phyloP scores from a whole-genome alignment of 108 stramenopile genomes.

The Ochromonas danica region DNA sequence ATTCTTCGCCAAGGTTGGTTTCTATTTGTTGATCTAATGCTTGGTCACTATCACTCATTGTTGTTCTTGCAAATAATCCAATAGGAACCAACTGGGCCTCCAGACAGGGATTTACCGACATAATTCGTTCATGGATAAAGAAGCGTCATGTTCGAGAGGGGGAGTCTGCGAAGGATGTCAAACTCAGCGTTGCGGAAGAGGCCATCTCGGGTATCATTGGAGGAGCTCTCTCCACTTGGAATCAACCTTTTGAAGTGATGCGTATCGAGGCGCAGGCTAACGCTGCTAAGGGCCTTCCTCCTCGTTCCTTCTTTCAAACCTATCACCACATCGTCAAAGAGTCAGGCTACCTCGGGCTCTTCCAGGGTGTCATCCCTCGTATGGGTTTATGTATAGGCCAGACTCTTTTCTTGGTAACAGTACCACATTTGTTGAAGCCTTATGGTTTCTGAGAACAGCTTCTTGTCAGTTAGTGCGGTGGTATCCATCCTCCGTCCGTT shows the following conservation, averaged over 20 bases:
- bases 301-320: conserved; percentile 11
- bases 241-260: conserved; percentile 49
- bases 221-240: conserved; percentile 43
- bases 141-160: not conserved
- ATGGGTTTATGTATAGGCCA: conserved; percentile 38
- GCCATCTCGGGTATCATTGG: conserved; percentile 42
- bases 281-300: conserved; percentile 37
- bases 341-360: conserved; percentile 36
- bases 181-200: conserved; percentile 34
- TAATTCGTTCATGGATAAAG: conserved; percentile 33
- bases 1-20: conserved; percentile 41
- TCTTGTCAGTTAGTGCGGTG: too few relatives aligned
- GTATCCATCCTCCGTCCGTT: too few relatives aligned
- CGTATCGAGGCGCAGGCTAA: conserved; percentile 44
- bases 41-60: too few relatives aligned
- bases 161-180: conserved; percentile 24
- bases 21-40: not conserved
- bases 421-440: conserved; percentile 37
- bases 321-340: conserved; percentile 34
- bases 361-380: conserved; percentile 42
- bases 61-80: not conserved
- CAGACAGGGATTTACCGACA: conserved; percentile 47
- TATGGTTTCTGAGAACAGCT: not conserved
- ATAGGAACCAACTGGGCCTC: conserved; percentile 49
- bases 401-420: conserved; percentile 44